Evolutionary conservation across 495 filamentous ascomycete genomes (phyloP).

Genomic region (Ramalina peruviana): DNA sequence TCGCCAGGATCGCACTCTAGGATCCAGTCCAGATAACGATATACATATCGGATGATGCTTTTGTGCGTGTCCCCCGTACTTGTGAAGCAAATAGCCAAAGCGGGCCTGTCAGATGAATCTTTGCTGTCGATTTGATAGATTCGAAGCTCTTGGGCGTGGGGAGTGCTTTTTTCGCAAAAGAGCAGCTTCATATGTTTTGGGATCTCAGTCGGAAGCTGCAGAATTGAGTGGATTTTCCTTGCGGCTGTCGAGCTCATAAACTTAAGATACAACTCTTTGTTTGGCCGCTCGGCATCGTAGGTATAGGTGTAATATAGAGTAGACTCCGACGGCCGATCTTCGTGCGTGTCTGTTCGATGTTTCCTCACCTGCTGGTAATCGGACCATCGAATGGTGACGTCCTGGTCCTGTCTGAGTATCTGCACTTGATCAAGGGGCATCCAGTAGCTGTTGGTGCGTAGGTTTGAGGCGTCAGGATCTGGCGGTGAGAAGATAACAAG

Average conservation of each 20-base stretch:
- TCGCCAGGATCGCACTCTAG: neutral
- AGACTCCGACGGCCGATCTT: neutral
- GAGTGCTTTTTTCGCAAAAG: neutral
- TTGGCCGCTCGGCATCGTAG: slow-evolving; percentile 5
- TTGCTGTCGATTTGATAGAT: slow-evolving; percentile 6
- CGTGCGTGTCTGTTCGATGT: neutral
- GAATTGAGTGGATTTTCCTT: neutral
- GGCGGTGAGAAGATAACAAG: slow-evolving; percentile 8
- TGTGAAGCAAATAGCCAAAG: slow-evolving; percentile 1
- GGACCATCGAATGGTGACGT: slow-evolving; percentile 9
- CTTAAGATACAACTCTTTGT: slow-evolving; percentile 4
- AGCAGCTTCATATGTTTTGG: neutral
- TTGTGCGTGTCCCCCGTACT: slow-evolving; percentile 1
- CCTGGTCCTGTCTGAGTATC: slow-evolving; percentile 1
- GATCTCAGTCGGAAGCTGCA: slow-evolving; percentile 7
- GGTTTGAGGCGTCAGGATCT: neutral
- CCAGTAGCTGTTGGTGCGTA: slow-evolving; percentile 6
- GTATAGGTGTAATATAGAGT: slow-evolving; percentile 2
- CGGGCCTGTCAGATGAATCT: neutral
- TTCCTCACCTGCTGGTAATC: slow-evolving; percentile 7
- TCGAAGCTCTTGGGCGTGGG: slow-evolving; percentile 6
- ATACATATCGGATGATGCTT: slow-evolving; percentile 6
- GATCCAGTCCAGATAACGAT: slow-evolving; percentile 8
- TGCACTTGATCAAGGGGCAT: slow-evolving; percentile 4
- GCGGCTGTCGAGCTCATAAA: slow-evolving; percentile 3